A percentile compares a stretch with the other conserved stretches of the same genome.
These are phyloP conservation scores for Colletotrichum sp. DNA, from an alignment of 2,329 filamentous ascomycete genomes.

Conservation along the genomic window DNA sequence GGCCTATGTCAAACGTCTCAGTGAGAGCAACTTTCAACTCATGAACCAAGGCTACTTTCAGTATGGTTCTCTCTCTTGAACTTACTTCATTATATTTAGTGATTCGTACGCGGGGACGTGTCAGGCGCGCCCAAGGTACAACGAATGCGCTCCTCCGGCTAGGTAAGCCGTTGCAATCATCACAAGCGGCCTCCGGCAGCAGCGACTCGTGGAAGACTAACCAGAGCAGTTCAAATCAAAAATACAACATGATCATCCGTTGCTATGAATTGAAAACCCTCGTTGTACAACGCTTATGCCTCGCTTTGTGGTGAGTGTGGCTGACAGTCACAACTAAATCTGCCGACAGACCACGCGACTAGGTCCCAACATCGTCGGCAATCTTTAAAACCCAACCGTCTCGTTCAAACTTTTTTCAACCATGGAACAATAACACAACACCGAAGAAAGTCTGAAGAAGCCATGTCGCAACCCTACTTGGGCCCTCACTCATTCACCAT, in stretches of 20 bases:
- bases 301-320: not conserved
- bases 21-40: not conserved
- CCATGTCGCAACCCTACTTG: not conserved
- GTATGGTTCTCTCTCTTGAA: not conserved
- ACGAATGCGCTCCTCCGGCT: not conserved
- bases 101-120: not conserved
- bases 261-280: not conserved
- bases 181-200: not conserved
- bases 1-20: not conserved
- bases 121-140: no score
- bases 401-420: rapidly evolving
- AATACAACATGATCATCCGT: rapidly evolving
- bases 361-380: not conserved
- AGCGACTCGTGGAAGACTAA: not conserved
- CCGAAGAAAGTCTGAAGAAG: not conserved
- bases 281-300: not conserved
- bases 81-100: no score
- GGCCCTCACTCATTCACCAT: not conserved
- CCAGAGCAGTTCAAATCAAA: not conserved
- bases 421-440: rapidly evolving
- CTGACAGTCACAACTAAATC: rapidly evolving
- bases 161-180: not conserved
- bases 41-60: not conserved
- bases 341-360: not conserved
- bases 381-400: rapidly evolving